Percentiles rank a stretch among this genome's conserved stretches.
Evolutionary conservation across 352 stramenopile genomes (phyloP).

Genomic region (Phytophthora rubi): DNA sequence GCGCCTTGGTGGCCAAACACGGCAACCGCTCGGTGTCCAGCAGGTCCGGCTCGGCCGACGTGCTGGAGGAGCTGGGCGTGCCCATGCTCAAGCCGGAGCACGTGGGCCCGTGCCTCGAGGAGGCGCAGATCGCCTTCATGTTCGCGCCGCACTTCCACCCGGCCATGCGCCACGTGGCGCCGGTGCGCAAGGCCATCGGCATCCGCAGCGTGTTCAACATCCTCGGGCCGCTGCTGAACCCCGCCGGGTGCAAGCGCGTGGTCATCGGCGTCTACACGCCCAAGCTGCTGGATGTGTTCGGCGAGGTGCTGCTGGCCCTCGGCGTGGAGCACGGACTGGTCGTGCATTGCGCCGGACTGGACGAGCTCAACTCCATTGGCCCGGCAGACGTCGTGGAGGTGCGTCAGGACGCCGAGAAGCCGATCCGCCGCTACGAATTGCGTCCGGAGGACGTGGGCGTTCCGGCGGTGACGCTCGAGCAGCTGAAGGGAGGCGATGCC

Average conservation of each 20-base stretch:
- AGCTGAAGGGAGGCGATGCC: slow-evolving; percentile 96
- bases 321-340: slow-evolving; percentile 98
- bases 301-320: slow-evolving; percentile 86
- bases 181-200: slow-evolving; percentile 95
- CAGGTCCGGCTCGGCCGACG: slow-evolving; percentile 95
- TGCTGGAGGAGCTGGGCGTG: slow-evolving; percentile 96
- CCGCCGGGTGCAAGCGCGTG: slow-evolving; percentile 92
- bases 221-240: slow-evolving; percentile 98
- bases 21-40: slow-evolving; percentile 97
- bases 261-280: slow-evolving; percentile 99
- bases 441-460: slow-evolving; percentile 86
- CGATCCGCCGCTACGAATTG: slow-evolving; percentile 56
- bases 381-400: slow-evolving; percentile 84
- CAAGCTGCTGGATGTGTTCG: slow-evolving; percentile 89
- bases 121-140: slow-evolving; percentile 97
- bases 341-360: slow-evolving; percentile 98
- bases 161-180: slow-evolving; percentile 95
- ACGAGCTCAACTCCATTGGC: slow-evolving; percentile 98
- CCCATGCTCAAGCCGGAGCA: slow-evolving; percentile 92
- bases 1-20: slow-evolving; percentile 95
- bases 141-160: slow-evolving; percentile 98
- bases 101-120: slow-evolving; percentile 93
- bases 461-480: slow-evolving; percentile 89
- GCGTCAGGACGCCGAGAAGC: slow-evolving; percentile 44
- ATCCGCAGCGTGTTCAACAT: slow-evolving; percentile 99